A percentile compares a stretch with the other conserved stretches of the same genome.
Evolutionary conservation across 2,329 filamentous ascomycete species (phyloP).

Genomic region (Onygenales sp.): DNA sequence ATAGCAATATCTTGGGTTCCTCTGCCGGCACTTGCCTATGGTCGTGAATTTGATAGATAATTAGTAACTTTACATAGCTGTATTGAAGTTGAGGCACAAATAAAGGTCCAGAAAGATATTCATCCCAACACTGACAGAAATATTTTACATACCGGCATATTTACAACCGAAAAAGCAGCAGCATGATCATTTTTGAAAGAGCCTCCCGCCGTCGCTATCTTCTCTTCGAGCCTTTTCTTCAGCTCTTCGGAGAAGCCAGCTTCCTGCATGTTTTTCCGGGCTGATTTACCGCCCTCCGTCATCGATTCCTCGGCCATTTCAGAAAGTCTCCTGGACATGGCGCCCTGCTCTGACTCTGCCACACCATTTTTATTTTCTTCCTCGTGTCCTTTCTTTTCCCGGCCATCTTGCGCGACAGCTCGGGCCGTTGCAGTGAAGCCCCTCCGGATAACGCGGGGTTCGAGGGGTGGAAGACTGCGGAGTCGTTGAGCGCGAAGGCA

Average conservation of each 20-base stretch:
- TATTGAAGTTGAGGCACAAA: not conserved
- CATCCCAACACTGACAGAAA: not conserved
- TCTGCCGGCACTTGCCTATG: slow-evolving; percentile 50
- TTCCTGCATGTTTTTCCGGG: slow-evolving; percentile 48
- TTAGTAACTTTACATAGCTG: not conserved
- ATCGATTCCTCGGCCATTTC: slow-evolving; percentile 53
- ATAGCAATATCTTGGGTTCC: slow-evolving; percentile 60
- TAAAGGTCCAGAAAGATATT: not conserved
- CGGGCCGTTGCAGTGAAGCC: not conserved
- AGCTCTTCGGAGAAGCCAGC: slow-evolving; percentile 55
- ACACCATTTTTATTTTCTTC: slow-evolving; percentile 8
- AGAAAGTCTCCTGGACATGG: slow-evolving; percentile 48
- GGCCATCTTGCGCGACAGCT: not conserved
- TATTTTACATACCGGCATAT: slow-evolving; percentile 37
- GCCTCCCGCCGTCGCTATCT: slow-evolving; percentile 42
- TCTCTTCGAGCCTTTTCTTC: slow-evolving; percentile 48
- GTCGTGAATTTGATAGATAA: not conserved
- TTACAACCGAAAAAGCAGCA: slow-evolving; percentile 43
- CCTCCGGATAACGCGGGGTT: not conserved
- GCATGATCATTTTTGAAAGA: slow-evolving; percentile 46
- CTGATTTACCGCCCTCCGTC: slow-evolving; percentile 44
- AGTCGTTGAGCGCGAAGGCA: slow-evolving; percentile 3
- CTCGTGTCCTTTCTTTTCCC: slow-evolving; percentile 6
- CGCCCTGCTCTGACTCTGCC: slow-evolving; percentile 34
- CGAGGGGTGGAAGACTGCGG: not conserved